Evolutionary conservation across 768 basidiomycete species (phyloP).

Genomic region (Naematelia encephala): DNA sequence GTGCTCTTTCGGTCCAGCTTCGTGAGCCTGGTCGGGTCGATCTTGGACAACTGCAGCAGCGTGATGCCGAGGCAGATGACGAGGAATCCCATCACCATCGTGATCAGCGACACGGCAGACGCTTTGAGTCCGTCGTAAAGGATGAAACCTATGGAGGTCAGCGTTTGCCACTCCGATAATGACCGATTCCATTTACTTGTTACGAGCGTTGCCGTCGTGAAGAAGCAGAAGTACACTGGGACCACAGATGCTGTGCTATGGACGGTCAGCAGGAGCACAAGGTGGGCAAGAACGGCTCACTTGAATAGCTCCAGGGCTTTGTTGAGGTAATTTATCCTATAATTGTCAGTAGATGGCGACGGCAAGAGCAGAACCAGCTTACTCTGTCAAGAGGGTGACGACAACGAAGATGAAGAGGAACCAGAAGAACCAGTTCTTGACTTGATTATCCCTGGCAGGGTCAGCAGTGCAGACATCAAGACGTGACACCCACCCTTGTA

Average conservation of each 20-base stretch:
- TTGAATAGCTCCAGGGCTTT: constrained; percentile 86
- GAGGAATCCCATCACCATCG: constrained; percentile 87
- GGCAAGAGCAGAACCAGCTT: constrained; percentile 20
- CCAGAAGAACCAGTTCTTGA: constrained; percentile 64
- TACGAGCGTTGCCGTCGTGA: constrained; percentile 54
- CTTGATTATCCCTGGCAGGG: constrained; percentile 57
- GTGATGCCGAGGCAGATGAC: constrained; percentile 70
- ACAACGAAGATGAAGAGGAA: constrained; percentile 62
- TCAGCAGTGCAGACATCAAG: background rate
- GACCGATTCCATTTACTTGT: no score
- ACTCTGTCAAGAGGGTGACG: constrained; percentile 67
- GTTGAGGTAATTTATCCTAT: constrained; percentile 90
- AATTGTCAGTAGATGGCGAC: no score
- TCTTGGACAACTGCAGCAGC: constrained; percentile 70
- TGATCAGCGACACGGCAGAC: constrained; percentile 72
- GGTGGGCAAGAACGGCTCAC: constrained; percentile 1
- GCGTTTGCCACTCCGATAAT: no score
- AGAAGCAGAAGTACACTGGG: constrained; percentile 53
- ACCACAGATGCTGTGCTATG: constrained; percentile 58
- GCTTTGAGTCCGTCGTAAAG: constrained; percentile 87
- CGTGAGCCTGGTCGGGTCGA: constrained; percentile 73
- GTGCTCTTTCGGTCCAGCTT: constrained; percentile 82
- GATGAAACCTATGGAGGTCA: constrained; percentile 57
- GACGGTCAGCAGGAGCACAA: constrained; percentile 1
- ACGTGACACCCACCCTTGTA: constrained; percentile 47